Conservation (phyloP, 805 yeast genomes). For the Lipomyces oligophaga region DNA sequence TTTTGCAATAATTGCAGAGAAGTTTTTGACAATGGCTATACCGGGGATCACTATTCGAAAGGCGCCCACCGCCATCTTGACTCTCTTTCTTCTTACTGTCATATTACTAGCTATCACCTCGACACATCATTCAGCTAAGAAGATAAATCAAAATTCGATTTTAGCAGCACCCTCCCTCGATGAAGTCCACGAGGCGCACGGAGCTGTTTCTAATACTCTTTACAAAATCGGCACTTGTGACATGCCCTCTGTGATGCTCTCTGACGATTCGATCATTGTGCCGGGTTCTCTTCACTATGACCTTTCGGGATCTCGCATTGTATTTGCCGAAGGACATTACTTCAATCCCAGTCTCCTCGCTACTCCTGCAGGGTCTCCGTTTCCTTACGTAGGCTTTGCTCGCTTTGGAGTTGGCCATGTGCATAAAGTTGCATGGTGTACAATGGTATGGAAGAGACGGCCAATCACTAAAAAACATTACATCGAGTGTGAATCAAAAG, state of each 20-base stretch:
- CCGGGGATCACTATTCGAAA: too few relatives aligned
- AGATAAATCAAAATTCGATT: too few relatives aligned
- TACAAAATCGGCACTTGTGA: background rate
- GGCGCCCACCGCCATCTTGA: too few relatives aligned
- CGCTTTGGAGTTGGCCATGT: background rate
- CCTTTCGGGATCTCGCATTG: background rate
- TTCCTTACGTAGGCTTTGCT: conserved; percentile 13
- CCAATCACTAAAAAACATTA: background rate
- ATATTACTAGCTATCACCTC: too few relatives aligned
- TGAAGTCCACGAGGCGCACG: background rate
- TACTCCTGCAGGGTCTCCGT: conserved; percentile 8
- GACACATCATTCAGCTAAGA: too few relatives aligned
- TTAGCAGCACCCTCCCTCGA: background rate
- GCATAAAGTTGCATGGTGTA: conserved; percentile 13
- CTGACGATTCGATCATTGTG: background rate
- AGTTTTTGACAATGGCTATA: too few relatives aligned
- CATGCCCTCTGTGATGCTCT: background rate
- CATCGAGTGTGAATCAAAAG: background rate
- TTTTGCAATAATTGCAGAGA: too few relatives aligned
- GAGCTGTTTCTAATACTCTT: background rate
- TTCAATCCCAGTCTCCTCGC: conserved; percentile 20
- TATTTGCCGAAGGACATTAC: background rate
- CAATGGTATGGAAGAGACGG: conserved; percentile 2
- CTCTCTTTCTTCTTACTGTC: too few relatives aligned
- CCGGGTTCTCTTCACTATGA: background rate